Evolutionary conservation across 192 early-diverging fungal species (phyloP).

Genomic region (Coemansia sp.): DNA sequence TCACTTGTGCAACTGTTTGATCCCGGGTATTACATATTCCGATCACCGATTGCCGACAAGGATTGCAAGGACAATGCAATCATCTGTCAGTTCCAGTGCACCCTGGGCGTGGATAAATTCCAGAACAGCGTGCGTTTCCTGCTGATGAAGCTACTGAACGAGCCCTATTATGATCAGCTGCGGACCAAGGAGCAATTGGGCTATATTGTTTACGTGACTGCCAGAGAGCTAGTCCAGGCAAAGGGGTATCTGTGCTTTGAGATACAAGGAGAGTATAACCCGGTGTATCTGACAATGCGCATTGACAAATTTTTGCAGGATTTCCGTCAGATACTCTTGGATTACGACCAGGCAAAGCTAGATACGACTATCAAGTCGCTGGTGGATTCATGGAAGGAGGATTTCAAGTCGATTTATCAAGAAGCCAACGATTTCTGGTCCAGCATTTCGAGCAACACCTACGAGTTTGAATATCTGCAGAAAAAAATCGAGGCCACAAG

Average conservation of each 20-base stretch:
- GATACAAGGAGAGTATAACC: slow-evolving; percentile 79
- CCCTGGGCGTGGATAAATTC: slow-evolving; percentile 59
- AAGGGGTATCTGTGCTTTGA: slow-evolving; percentile 59
- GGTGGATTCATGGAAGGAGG: slow-evolving; percentile 60
- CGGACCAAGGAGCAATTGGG: slow-evolving; percentile 87
- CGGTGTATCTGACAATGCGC: slow-evolving; percentile 72
- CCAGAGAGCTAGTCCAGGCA: background rate
- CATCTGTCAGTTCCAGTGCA: slow-evolving; percentile 74
- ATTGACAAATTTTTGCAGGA: slow-evolving; percentile 74
- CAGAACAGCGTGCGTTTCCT: slow-evolving; percentile 61
- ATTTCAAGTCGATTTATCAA: slow-evolving; percentile 66
- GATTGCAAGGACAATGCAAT: slow-evolving; percentile 81
- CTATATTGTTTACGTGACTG: slow-evolving; percentile 60
- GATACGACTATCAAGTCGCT: slow-evolving; percentile 61
- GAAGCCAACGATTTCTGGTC: slow-evolving; percentile 65
- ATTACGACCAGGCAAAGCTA: slow-evolving; percentile 61
- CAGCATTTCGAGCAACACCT: slow-evolving; percentile 62
- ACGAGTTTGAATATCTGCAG: slow-evolving; percentile 67
- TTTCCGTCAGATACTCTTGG: slow-evolving; percentile 36
- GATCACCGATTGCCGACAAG: slow-evolving; percentile 50
- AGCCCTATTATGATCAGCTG: slow-evolving; percentile 85
- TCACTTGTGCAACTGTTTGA: slow-evolving; percentile 9
- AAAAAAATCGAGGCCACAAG: slow-evolving; percentile 10
- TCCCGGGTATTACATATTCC: slow-evolving; percentile 30
- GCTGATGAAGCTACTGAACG: slow-evolving; percentile 68